phyloP scores from a whole-genome alignment of 495 filamentous ascomycete species.

The Tuber umbilicatum region DNA sequence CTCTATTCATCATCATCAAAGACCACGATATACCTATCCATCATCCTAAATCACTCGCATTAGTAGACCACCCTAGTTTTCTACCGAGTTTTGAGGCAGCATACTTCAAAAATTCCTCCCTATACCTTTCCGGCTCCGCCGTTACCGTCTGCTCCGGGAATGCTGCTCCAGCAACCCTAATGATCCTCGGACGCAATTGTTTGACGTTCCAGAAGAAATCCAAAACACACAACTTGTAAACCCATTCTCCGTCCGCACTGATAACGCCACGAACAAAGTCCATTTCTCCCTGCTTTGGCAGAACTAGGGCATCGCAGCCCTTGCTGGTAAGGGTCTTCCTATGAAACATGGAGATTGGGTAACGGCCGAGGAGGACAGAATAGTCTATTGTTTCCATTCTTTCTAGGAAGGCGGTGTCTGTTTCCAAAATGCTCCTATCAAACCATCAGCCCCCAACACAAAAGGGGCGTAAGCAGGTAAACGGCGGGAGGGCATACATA shows the following conservation, averaged over 20 bases:
- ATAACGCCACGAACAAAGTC: constrained; percentile 30
- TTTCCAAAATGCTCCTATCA: constrained; percentile 32
- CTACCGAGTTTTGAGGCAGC: neutral
- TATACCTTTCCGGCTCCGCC: constrained; percentile 35
- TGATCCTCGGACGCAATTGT: constrained; percentile 34
- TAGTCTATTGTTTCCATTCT: constrained; percentile 42
- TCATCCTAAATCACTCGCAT: constrained; percentile 22
- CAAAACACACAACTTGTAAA: constrained; percentile 38
- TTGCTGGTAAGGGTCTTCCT: constrained; percentile 21
- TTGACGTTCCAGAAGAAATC: constrained; percentile 42
- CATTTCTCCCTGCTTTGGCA: constrained; percentile 13
- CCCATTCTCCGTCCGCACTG: constrained; percentile 40
- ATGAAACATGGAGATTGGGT: constrained; percentile 39
- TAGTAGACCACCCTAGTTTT: neutral
- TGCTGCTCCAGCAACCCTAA: constrained; percentile 31
- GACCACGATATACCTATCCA: constrained; percentile 33
- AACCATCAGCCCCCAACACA: neutral
- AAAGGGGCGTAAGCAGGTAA: neutral
- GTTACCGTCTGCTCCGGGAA: constrained; percentile 40
- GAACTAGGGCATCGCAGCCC: constrained; percentile 20
- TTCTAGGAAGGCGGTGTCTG: constrained; percentile 35
- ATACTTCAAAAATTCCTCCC: constrained; percentile 38
- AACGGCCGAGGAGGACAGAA: constrained; percentile 37
- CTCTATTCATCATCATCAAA: constrained; percentile 8
- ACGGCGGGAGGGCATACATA: constrained; percentile 19